phyloP scores from a whole-genome alignment of 352 stramenopile genomes.

The Plasmopara viticola region DNA sequence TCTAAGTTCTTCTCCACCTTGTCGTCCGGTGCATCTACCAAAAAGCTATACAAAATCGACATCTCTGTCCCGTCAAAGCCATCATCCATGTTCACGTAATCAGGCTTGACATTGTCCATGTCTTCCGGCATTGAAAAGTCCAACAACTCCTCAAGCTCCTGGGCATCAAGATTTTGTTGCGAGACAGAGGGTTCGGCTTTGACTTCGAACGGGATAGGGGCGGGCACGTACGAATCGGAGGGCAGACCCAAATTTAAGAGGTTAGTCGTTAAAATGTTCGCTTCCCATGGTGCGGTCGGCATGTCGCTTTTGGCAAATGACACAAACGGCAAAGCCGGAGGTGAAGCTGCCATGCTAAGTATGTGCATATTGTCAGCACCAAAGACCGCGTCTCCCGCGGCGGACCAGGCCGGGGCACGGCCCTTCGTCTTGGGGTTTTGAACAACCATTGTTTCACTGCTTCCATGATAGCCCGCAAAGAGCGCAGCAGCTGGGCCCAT shows the following conservation, averaged over 20 bases:
- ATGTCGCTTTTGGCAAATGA: slow-evolving; percentile 55
- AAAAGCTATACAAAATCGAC: slow-evolving; percentile 83
- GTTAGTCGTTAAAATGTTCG: slow-evolving; percentile 19
- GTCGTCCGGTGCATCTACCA: slow-evolving; percentile 69
- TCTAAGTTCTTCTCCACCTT: slow-evolving; percentile 50
- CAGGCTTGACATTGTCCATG: slow-evolving; percentile 64
- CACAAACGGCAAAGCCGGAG: slow-evolving; percentile 60
- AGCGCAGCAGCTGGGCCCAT: slow-evolving; percentile 67
- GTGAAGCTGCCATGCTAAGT: slow-evolving; percentile 45
- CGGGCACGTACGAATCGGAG: slow-evolving; percentile 33
- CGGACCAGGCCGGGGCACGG: slow-evolving; percentile 20
- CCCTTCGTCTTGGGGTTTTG: slow-evolving; percentile 22
- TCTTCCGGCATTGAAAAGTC: slow-evolving; percentile 72
- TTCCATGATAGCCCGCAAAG: slow-evolving; percentile 65
- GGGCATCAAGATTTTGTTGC: slow-evolving; percentile 48
- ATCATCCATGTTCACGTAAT: slow-evolving; percentile 51
- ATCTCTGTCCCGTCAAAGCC: slow-evolving; percentile 83
- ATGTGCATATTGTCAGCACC: slow-evolving; percentile 39
- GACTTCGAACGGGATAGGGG: slow-evolving; percentile 15
- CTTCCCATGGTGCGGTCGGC: slow-evolving; percentile 48
- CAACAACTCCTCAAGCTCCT: slow-evolving; percentile 66
- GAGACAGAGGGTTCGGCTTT: slow-evolving; percentile 19
- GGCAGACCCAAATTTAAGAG: slow-evolving; percentile 35
- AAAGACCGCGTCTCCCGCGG: slow-evolving; percentile 15
- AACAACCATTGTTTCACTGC: slow-evolving; percentile 30